Evolutionary conservation across 148 eudicot species (phyloP).

Genomic region (Simmondsia chinensis): DNA sequence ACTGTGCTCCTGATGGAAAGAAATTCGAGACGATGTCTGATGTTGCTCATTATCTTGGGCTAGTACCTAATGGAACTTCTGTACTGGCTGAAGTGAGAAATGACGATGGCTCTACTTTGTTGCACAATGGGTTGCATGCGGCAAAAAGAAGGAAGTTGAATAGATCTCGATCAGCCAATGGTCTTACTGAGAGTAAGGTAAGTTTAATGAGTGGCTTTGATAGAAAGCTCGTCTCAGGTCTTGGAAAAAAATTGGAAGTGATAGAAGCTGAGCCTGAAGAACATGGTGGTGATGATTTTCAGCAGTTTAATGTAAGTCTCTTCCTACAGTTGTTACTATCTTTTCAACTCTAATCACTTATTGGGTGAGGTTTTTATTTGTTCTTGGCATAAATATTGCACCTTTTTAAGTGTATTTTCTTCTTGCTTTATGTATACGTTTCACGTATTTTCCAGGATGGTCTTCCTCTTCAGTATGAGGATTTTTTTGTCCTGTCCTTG

Average conservation of each 20-base stretch:
- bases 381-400: too few relatives aligned
- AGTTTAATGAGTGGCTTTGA: conserved; percentile 7
- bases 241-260: conserved; percentile 10
- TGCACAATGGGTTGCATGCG: conserved; percentile 18
- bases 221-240: conserved; percentile 8
- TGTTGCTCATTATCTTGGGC: conserved; percentile 40
- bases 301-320: conserved; percentile 28
- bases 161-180: conserved; percentile 16
- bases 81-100: conserved; percentile 20
- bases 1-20: conserved; percentile 44
- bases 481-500: conserved; percentile 55
- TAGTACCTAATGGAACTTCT: conserved; percentile 16
- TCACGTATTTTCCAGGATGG: conserved; percentile 34
- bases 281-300: conserved; percentile 16
- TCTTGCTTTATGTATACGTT: conserved; percentile 3
- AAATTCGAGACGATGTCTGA: conserved; percentile 37
- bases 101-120: conserved; percentile 21
- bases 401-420: conserved; percentile 1
- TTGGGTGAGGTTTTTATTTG: conserved; percentile 4
- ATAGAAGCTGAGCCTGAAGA: conserved; percentile 17
- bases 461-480: conserved; percentile 63
- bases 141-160: conserved; percentile 22
- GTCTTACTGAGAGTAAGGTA: conserved; percentile 13
- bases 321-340: not conserved
- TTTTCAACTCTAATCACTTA: not conserved